Base-by-base conservation (phyloP, 2,329 filamentous ascomycete genomes). In the Ceratocystiopsis minuta region DNA sequence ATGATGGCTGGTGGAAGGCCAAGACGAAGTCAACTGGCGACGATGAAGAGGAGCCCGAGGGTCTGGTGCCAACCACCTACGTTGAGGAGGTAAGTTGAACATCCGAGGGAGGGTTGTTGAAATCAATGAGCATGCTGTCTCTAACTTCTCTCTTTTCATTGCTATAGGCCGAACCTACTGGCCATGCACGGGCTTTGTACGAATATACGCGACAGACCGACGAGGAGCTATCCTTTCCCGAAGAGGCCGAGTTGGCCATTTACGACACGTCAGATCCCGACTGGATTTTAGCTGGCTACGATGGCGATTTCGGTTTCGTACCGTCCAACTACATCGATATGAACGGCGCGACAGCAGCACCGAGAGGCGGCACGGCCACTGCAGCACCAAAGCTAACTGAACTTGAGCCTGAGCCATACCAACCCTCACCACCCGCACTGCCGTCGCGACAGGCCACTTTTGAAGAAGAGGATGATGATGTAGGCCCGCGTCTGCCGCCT, bases 181-280 rank as follows among this genome's bases (percentile, higher is more conserved):
- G 44, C 47, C 70, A 78, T 50, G 90, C 88, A 39, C 86, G 80
- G 58, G 84, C 90, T n/a, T 72, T 96, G n/a, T 98, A 88, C 65
- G 90, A 98, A 59, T 98, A 98, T 59, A 83, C 83, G 40, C 76
- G 88, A 52, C 90, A 98, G 63, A 98, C 90, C 18, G 90, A 98
- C 55, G 90, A 98, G 61, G 90, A 98, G 61, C 68, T 98, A 11
- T 96, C 88, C 18, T 96, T 98, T 57, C 73, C 83, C 39, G 90
- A 98, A 64, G 87, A 94, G 56, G 78, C 80, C 35, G 62, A 75
- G 37, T 70, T 98, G 39, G 67, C 81, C 46, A 82, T 98, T 38
- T 96, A 83, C 61, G 90, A 98, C 59, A 78, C 71, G 11, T 80
- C 85, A 6, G 90, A 98, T 58, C 84, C 85, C 14, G 90, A 98